These are phyloP conservation scores for Suillus clintonianus DNA, from an alignment of 768 basidiomycete genomes.

Conservation along the genomic window DNA sequence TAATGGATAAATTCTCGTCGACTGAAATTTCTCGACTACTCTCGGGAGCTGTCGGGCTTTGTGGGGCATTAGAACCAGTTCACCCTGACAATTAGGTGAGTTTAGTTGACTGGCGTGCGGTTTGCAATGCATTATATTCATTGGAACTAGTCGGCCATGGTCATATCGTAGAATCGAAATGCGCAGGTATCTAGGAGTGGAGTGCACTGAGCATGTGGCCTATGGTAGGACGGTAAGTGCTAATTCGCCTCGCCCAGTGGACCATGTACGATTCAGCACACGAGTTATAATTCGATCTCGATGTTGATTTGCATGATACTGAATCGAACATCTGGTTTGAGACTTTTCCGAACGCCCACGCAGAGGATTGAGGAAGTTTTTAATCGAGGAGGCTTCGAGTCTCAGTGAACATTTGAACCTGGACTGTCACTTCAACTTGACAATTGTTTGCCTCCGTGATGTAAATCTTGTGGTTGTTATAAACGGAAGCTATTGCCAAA, in stretches of 20 bases:
- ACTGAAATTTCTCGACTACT: not conserved
- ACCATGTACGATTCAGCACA: not conserved
- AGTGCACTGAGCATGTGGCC: not conserved
- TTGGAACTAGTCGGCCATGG: not conserved
- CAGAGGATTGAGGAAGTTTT: no score
- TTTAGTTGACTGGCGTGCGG: not conserved
- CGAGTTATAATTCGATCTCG: not conserved
- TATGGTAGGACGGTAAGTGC: not conserved
- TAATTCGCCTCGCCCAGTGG: not conserved
- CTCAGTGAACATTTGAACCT: no score
- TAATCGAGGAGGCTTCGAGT: no score
- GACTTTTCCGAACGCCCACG: no score
- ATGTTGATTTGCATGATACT: not conserved
- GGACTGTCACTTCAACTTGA: no score
- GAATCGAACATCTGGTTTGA: not conserved
- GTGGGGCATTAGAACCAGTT: not conserved
- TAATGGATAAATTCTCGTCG: not conserved
- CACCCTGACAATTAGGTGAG: not conserved
- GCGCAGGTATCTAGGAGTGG: not conserved
- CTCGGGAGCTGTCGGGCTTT: not conserved
- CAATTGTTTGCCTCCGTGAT: no score
- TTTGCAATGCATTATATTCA: not conserved
- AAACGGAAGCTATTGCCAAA: constrained; percentile 7
- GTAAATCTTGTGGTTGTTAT: not conserved
- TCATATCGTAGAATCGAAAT: not conserved